Percentiles rank a stretch among this genome's conserved stretches.
phyloP scores from a whole-genome alignment of 1,284 basidiomycete species.

The Puccinia sorghi region DNA sequence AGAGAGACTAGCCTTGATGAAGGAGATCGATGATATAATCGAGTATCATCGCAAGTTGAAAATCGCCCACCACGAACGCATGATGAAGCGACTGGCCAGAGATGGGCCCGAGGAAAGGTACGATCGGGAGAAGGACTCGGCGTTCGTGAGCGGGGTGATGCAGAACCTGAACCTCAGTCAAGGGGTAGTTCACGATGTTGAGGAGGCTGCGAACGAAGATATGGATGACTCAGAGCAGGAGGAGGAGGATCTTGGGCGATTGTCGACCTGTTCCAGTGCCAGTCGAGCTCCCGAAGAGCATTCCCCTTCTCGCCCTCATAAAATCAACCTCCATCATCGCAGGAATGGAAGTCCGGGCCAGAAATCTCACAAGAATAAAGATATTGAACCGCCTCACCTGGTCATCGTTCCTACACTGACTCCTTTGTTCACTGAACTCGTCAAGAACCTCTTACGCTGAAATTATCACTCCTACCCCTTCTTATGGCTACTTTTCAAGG shows the following conservation, averaged over 20 bases:
- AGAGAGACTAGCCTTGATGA: constrained; percentile 73
- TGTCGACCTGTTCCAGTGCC: constrained; percentile 23
- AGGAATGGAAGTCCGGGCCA: constrained; percentile 44
- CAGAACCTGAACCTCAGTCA: constrained; percentile 35
- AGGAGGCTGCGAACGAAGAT: constrained; percentile 41
- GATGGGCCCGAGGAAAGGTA: constrained; percentile 23
- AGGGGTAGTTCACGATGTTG: constrained; percentile 22
- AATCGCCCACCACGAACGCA: constrained; percentile 81
- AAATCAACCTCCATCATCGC: neutral
- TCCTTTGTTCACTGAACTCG: constrained; percentile 85
- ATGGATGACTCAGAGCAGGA: constrained; percentile 20
- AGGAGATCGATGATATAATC: constrained; percentile 81
- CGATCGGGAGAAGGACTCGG: constrained; percentile 32
- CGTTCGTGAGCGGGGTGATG: constrained; percentile 43
- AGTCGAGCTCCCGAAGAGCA: neutral
- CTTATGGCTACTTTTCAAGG: too few species aligned
- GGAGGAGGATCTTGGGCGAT: neutral
- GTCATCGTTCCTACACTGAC: constrained; percentile 73
- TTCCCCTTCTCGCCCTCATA: neutral
- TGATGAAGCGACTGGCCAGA: constrained; percentile 69
- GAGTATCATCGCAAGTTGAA: constrained; percentile 90
- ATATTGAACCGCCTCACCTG: constrained; percentile 73
- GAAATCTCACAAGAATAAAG: constrained; percentile 61
- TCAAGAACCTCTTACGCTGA: constrained; percentile 57
- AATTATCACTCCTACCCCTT: neutral